Conservation (phyloP, 2,329 filamentous ascomycete species). For the Diplodia scrobiculata region DNA sequence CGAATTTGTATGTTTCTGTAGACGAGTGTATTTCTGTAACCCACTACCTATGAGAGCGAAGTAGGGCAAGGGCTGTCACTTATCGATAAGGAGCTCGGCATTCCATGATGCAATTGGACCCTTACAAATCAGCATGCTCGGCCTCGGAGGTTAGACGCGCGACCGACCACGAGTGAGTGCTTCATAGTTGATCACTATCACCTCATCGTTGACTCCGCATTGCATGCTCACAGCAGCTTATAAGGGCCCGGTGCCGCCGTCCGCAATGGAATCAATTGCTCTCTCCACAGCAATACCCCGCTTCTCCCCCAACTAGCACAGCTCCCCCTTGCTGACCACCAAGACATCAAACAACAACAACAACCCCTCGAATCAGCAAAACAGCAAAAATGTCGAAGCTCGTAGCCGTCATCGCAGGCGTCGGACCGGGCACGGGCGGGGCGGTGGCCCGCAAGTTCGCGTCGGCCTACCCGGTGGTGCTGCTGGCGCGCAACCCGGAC, state of each 20-base stretch:
- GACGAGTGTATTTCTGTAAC: too few relatives aligned
- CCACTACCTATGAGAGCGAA: too few relatives aligned
- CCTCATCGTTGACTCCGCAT: conserved; percentile 14
- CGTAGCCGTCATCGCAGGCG: conserved; percentile 70
- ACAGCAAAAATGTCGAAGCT: conserved; percentile 41
- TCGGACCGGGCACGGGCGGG: conserved; percentile 70
- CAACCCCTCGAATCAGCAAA: neutral
- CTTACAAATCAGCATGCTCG: conserved; percentile 27
- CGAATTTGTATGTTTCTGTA: too few relatives aligned
- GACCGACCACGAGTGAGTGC: conserved; percentile 14
- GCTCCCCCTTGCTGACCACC: neutral
- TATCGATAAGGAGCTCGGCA: conserved; percentile 24
- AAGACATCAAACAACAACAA: too few relatives aligned
- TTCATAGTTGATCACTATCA: conserved; percentile 13
- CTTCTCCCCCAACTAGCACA: neutral
- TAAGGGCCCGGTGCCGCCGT: conserved; percentile 3
- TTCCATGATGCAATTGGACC: conserved; percentile 25
- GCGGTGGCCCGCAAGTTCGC: conserved; percentile 63
- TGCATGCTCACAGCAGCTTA: neutral
- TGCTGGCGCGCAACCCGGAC: conserved; percentile 69
- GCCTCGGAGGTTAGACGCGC: conserved; percentile 14
- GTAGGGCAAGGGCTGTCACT: neutral
- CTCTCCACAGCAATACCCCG: neutral
- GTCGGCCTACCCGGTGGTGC: conserved; percentile 68
- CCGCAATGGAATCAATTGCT: neutral